phyloP scores from a whole-genome alignment of 345 rosid genomes.

The Eutrema yunnanense region DNA sequence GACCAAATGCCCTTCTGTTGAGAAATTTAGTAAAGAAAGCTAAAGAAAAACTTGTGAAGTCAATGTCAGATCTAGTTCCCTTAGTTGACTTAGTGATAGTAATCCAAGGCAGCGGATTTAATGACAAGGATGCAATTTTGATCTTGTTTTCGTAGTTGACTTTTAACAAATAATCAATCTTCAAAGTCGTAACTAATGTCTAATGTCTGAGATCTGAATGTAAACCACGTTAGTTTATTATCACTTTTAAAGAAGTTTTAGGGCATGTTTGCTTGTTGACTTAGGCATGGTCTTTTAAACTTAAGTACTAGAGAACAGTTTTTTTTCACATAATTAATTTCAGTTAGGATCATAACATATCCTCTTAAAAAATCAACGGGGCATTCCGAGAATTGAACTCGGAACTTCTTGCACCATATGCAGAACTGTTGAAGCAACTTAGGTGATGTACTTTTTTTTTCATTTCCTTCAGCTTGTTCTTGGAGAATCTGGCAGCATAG shows the following conservation, averaged over 20 bases:
- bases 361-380: background rate
- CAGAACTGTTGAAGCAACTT: background rate
- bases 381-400: conserved; percentile 80
- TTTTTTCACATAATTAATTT: too few relatives aligned
- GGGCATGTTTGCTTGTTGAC: too few relatives aligned
- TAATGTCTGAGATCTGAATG: background rate
- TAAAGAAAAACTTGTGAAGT: background rate
- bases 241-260: too few relatives aligned
- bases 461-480: too few relatives aligned
- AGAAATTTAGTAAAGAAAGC: background rate
- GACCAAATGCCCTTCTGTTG: conserved; percentile 47
- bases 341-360: too few relatives aligned
- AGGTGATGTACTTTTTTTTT: background rate
- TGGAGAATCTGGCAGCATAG: too few relatives aligned
- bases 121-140: background rate
- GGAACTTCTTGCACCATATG: conserved; percentile 51
- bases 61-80: background rate
- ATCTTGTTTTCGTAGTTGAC: background rate
- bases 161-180: background rate
- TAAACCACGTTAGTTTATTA: background rate
- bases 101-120: background rate
- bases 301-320: too few relatives aligned
- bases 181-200: background rate
- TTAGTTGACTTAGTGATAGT: background rate
- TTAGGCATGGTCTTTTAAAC: too few relatives aligned